Conservation (phyloP, 1,284 basidiomycete genomes). For the Malassezia cuniculi region DNA sequence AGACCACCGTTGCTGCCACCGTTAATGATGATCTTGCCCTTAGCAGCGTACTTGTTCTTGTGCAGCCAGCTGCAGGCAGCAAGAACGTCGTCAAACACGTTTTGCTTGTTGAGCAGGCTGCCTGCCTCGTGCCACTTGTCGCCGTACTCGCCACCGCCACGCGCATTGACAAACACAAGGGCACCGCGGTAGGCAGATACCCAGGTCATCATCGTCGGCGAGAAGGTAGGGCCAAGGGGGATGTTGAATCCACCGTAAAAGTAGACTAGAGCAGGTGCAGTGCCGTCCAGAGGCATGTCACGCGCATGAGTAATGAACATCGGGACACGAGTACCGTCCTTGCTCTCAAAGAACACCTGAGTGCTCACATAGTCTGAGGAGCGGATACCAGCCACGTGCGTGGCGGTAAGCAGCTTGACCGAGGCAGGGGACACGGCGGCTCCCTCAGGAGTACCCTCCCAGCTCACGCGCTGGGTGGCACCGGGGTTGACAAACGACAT, state of each 20-base stretch:
- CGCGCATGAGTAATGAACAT: conserved; percentile 76
- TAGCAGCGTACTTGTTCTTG: conserved; percentile 57
- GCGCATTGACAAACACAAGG: conserved; percentile 53
- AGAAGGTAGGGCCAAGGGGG: conserved; percentile 61
- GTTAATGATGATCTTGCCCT: conserved; percentile 63
- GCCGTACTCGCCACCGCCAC: conserved; percentile 74
- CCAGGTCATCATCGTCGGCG: conserved; percentile 61
- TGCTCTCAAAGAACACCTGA: conserved; percentile 55
- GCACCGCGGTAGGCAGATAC: conserved; percentile 61
- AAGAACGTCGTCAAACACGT: conserved; percentile 59
- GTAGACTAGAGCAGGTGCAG: conserved; percentile 65
- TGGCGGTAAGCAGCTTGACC: conserved; percentile 55
- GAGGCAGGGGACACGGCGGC: conserved; percentile 26
- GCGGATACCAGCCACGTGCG: conserved; percentile 56
- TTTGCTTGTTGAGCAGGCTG: conserved; percentile 47
- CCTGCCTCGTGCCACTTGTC: conserved; percentile 51
- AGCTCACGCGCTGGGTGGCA: conserved; percentile 47
- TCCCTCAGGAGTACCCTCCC: conserved; percentile 32
- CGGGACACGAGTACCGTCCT: conserved; percentile 68
- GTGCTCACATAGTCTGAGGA: conserved; percentile 60
- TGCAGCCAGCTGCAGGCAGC: conserved; percentile 58
- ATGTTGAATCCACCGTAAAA: conserved; percentile 53
- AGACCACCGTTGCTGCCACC: conserved; percentile 52
- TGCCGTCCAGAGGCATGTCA: conserved; percentile 59
- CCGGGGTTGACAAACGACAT: conserved; percentile 64